Percentiles rank a stretch among this genome's conserved stretches.
These are phyloP conservation scores for Heracleum sosnowskyi DNA, from an alignment of 129 eudicot species.

Conservation along the genomic window DNA sequence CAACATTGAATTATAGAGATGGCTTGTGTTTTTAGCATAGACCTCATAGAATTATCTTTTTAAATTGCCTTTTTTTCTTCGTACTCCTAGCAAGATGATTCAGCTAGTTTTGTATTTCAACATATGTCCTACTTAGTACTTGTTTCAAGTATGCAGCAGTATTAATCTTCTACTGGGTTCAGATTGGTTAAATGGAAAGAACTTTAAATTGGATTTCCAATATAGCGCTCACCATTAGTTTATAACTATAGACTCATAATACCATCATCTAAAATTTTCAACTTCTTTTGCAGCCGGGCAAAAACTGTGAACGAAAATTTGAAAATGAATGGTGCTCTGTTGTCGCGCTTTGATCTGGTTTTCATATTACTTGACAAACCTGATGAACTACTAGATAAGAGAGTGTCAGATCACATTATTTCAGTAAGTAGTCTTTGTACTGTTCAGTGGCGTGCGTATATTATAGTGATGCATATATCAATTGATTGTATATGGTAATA, in stretches of 20 bases:
- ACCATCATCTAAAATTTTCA: not conserved
- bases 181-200: not conserved
- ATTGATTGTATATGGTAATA: not conserved
- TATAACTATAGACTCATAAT: not conserved
- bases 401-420: slow-evolving; percentile 93
- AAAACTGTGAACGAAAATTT: slow-evolving; percentile 96
- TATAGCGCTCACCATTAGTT: not conserved
- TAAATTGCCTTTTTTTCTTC: not conserved
- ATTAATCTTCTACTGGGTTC: not conserved
- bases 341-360: slow-evolving; percentile 92
- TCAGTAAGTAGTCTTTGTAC: slow-evolving; percentile 57
- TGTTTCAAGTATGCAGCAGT: not conserved
- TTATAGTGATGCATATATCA: not conserved
- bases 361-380: slow-evolving; percentile 95
- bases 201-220: not conserved
- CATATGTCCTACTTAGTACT: not conserved
- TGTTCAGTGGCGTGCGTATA: slow-evolving; percentile 8
- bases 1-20: not conserved
- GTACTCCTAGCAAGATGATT: slow-evolving; percentile 2
- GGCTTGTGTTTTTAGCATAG: not conserved
- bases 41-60: slow-evolving; percentile 9
- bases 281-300: slow-evolving; percentile 63
- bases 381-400: slow-evolving; percentile 74
- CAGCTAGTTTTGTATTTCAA: not conserved
- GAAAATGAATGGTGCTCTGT: slow-evolving; percentile 78